Evolutionary conservation across 2,329 filamentous ascomycete genomes (phyloP).

Genomic region (Fusarium brachygibbosum): DNA sequence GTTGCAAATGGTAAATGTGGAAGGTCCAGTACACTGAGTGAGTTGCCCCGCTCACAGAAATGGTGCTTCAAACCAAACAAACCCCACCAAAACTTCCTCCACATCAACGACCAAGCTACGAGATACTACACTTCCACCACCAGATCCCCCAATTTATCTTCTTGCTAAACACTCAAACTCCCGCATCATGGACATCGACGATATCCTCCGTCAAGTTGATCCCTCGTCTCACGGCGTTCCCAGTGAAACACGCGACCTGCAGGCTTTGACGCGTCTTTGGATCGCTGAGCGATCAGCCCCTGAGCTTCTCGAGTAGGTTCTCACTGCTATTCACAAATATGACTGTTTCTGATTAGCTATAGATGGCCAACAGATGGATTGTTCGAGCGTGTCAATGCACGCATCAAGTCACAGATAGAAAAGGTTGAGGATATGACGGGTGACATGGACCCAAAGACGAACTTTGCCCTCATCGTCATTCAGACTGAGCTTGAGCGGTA

Average conservation of each 20-base stretch:
- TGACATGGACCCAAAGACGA: conserved; percentile 89
- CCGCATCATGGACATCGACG: conserved; percentile 78
- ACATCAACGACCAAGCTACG: conserved; percentile 3
- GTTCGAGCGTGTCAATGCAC: conserved; percentile 84
- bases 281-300: conserved; percentile 91
- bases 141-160: background rate
- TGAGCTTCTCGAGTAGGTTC: conserved; percentile 81
- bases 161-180: no score
- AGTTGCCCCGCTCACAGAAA: conserved; percentile 33
- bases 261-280: conserved; percentile 92
- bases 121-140: conserved; percentile 2
- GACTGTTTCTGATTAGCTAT: background rate
- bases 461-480: conserved; percentile 92
- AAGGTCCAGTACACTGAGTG: background rate
- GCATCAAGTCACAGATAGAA: conserved; percentile 77
- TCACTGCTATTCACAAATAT: background rate
- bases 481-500: conserved; percentile 96
- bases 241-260: conserved; percentile 79
- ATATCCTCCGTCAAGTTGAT: conserved; percentile 82
- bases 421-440: conserved; percentile 82
- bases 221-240: conserved; percentile 67
- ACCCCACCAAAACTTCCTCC: conserved; percentile 32
- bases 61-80: conserved; percentile 12
- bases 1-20: background rate
- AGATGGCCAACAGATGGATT: conserved; percentile 78